Evolutionary conservation across 352 stramenopile species (phyloP).

Genomic region (Pythium aristosporum): DNA sequence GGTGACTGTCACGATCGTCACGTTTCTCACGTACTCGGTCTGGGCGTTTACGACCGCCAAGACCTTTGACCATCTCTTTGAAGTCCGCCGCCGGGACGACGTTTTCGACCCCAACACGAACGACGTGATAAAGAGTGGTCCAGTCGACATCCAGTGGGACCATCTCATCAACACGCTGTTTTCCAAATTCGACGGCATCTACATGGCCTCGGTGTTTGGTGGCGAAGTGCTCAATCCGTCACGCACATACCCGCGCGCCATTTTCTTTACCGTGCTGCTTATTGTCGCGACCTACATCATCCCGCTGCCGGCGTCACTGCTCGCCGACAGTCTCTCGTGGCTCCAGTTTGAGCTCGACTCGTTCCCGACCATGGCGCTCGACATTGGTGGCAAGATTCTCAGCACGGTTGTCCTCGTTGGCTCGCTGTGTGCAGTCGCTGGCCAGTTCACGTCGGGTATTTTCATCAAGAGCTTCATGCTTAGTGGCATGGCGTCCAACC

Average conservation of each 20-base stretch:
- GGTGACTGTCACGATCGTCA: conserved; percentile 47
- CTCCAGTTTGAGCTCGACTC: conserved; percentile 86
- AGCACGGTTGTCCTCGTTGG: conserved; percentile 77
- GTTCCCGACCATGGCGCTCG: conserved; percentile 81
- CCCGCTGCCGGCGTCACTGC: conserved; percentile 69
- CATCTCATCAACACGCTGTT: conserved; percentile 88
- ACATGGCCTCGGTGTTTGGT: conserved; percentile 77
- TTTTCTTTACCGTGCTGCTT: conserved; percentile 64
- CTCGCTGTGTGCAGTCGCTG: conserved; percentile 74
- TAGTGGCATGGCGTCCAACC: conserved; percentile 56
- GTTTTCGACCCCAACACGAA: neutral
- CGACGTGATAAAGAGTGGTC: conserved; percentile 24
- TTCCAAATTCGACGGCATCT: conserved; percentile 91
- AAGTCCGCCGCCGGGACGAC: conserved; percentile 64
- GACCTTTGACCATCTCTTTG: conserved; percentile 89
- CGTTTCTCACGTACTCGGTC: conserved; percentile 81
- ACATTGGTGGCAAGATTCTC: conserved; percentile 75
- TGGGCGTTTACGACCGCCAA: conserved; percentile 38
- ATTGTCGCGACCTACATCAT: conserved; percentile 68
- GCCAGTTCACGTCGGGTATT: conserved; percentile 87
- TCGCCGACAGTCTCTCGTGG: conserved; percentile 73
- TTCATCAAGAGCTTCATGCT: conserved; percentile 86
- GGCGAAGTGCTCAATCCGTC: conserved; percentile 73
- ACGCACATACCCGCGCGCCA: conserved; percentile 61
- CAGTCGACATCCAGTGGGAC: conserved; percentile 46